Percentiles rank a stretch among this genome's conserved stretches.
phyloP scores from a whole-genome alignment of 2,329 filamentous ascomycete species.

The Exophiala oligosperma region DNA sequence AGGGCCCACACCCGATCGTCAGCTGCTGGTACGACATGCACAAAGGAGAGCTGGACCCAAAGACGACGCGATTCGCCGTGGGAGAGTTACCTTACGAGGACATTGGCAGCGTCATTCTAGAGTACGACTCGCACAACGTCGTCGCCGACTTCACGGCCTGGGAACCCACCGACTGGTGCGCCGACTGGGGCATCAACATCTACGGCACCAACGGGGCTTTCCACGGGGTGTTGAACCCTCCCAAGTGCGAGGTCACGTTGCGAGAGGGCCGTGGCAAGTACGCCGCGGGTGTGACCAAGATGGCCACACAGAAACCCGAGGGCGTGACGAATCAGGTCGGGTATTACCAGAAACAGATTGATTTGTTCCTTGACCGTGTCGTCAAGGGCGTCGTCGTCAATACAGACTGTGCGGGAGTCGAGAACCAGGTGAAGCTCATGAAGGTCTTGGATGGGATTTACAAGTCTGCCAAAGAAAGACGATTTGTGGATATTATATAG shows the following conservation, averaged over 20 bases:
- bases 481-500: background rate
- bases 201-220: conserved; percentile 2
- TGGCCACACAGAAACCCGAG: background rate
- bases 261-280: background rate
- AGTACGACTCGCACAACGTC: conserved; percentile 3
- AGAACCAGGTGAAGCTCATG: conserved; percentile 4
- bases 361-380: background rate
- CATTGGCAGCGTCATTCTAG: conserved; percentile 4
- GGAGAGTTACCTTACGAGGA: conserved; percentile 5
- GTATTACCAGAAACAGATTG: conserved; percentile 1
- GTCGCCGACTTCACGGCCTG: conserved; percentile 5
- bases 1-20: background rate
- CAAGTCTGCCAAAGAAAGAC: conserved; percentile 2
- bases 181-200: conserved; percentile 3
- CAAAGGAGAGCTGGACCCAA: background rate
- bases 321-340: background rate
- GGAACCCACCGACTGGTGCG: conserved; percentile 5
- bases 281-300: background rate
- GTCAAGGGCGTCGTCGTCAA: background rate
- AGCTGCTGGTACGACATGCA: conserved; percentile 8
- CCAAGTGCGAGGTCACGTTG: background rate
- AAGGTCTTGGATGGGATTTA: conserved; percentile 3
- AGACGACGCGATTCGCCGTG: background rate
- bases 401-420: background rate
- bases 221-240: conserved; percentile 2